Evolutionary conservation across 805 yeast genomes (phyloP).

Genomic region (Blastobotrys muscicola): DNA sequence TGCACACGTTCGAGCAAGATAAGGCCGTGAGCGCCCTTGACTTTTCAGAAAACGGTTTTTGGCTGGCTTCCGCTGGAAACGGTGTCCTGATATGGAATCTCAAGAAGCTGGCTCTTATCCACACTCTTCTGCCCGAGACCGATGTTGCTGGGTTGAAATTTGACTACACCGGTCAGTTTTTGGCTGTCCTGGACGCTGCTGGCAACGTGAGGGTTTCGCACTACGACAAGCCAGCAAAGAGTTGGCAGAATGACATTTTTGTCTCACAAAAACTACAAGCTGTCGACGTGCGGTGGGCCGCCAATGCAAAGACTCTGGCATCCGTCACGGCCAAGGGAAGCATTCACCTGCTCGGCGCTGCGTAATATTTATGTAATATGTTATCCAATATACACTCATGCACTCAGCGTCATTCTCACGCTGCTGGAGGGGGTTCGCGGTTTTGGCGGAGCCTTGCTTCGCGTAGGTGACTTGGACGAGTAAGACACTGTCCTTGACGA

Average conservation of each 20-base stretch:
- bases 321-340: conserved; percentile 14
- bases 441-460: conserved; percentile 10
- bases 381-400: too few relatives aligned
- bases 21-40: conserved; percentile 28
- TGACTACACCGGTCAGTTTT: conserved; percentile 24
- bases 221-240: conserved; percentile 33
- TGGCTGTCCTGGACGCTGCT: conserved; percentile 13
- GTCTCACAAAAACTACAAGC: conserved; percentile 2
- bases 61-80: conserved; percentile 35
- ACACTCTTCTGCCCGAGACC: conserved; percentile 4
- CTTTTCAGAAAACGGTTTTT: conserved; percentile 60
- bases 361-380: too few relatives aligned
- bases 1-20: conserved; percentile 3
- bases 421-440: conserved; percentile 16
- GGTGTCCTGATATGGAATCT: conserved; percentile 38
- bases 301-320: conserved; percentile 9
- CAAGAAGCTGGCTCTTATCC: conserved; percentile 28
- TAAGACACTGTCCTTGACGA: conserved; percentile 15
- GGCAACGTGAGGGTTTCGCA: conserved; percentile 29
- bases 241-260: conserved; percentile 19
- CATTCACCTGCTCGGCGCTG: conserved; percentile 5
- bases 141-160: conserved; percentile 13
- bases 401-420: conserved; percentile 1
- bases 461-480: conserved; percentile 1
- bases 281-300: conserved; percentile 13